Conservation (phyloP, 495 filamentous ascomycete genomes). For the Xanthoparmelia taractica region DNA sequence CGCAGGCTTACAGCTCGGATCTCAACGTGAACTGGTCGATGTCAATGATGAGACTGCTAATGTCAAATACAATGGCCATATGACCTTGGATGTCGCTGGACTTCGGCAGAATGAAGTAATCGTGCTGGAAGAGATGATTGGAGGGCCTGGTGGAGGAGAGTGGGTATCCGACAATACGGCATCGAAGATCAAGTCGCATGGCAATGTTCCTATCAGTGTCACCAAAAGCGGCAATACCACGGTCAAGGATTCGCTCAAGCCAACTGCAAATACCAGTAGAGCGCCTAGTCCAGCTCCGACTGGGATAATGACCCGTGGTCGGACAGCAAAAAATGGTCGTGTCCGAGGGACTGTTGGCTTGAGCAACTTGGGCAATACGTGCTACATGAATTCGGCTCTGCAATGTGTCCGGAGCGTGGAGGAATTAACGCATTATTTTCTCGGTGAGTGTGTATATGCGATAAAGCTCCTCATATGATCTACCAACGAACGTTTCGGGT, state of each 20-base stretch:
- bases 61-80: constrained; percentile 66
- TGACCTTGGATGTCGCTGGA: constrained; percentile 54
- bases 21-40: constrained; percentile 62
- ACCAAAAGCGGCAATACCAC: constrained; percentile 33
- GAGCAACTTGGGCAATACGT: constrained; percentile 89
- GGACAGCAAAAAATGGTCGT: constrained; percentile 55
- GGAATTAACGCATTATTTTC: constrained; percentile 85
- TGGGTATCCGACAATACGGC: constrained; percentile 53
- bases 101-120: constrained; percentile 61
- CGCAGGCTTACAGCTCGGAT: constrained; percentile 53
- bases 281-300: constrained; percentile 56
- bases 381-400: constrained; percentile 96
- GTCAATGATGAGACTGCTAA: constrained; percentile 66
- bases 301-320: constrained; percentile 54
- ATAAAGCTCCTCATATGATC: background rate
- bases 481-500: background rate
- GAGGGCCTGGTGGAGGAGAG: constrained; percentile 45
- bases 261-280: constrained; percentile 43
- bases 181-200: constrained; percentile 28
- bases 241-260: constrained; percentile 33
- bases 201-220: constrained; percentile 34
- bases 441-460: constrained; percentile 41
- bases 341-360: constrained; percentile 70
- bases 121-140: constrained; percentile 69
- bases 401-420: constrained; percentile 89